Evolutionary conservation across 2,329 filamentous ascomycete genomes (phyloP).

Genomic region (Claviceps digitariae): DNA sequence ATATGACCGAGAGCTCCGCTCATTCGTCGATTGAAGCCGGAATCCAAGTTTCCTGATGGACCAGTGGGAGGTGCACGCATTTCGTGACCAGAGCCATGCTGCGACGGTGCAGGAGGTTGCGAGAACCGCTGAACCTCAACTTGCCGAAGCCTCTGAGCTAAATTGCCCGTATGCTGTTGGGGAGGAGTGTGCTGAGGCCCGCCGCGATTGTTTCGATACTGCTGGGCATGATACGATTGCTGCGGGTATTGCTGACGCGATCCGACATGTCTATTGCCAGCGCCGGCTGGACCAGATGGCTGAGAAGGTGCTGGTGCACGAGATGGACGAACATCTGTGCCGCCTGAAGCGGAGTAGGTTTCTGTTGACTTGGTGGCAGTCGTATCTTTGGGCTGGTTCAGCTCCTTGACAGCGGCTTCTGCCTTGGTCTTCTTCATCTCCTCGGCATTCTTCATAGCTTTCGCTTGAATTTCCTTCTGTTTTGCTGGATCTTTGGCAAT

Average conservation of each 20-base stretch:
- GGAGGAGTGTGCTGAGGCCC: slow-evolving; percentile 27
- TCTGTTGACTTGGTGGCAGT: slow-evolving; percentile 23
- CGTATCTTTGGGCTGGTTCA: slow-evolving; percentile 29
- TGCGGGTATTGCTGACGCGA: slow-evolving; percentile 35
- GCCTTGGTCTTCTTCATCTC: slow-evolving; percentile 44
- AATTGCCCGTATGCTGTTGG: slow-evolving; percentile 28
- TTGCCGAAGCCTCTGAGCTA: slow-evolving; percentile 37
- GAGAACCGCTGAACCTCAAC: slow-evolving; percentile 39
- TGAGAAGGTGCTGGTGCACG: slow-evolving; percentile 23
- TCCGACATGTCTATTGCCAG: slow-evolving; percentile 30
- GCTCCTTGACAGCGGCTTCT: slow-evolving; percentile 30
- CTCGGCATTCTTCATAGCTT: slow-evolving; percentile 64
- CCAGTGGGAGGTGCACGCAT: slow-evolving; percentile 61
- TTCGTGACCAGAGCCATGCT: slow-evolving; percentile 46
- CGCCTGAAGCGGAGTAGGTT: slow-evolving; percentile 10
- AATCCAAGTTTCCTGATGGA: slow-evolving; percentile 45
- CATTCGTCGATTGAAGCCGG: slow-evolving; percentile 38
- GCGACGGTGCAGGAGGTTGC: slow-evolving; percentile 27
- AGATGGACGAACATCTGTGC: slow-evolving; percentile 16
- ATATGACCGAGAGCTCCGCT: slow-evolving; percentile 38
- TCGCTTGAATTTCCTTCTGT: slow-evolving; percentile 84
- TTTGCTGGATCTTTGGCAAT: slow-evolving; percentile 94
- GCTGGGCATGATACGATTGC: slow-evolving; percentile 31
- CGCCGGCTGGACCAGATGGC: slow-evolving; percentile 12
- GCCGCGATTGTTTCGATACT: slow-evolving; percentile 34